These are phyloP conservation scores for Trichodelitschia bisporula DNA, from an alignment of 495 filamentous ascomycete species.

Conservation along the genomic window DNA sequence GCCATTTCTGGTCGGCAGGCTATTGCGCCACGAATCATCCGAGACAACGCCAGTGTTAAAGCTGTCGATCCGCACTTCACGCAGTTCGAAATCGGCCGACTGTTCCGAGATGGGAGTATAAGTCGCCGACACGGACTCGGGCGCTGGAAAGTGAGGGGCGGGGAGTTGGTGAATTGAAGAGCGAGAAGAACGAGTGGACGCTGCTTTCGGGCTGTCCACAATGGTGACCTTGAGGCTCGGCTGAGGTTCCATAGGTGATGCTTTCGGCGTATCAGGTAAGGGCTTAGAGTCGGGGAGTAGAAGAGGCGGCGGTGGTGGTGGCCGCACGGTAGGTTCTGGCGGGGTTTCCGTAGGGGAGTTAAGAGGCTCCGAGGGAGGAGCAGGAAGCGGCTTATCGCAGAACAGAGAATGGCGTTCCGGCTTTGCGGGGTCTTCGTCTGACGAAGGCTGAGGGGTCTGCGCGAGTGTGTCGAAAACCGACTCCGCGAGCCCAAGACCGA, in stretches of 20 bases:
- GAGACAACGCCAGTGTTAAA: constrained; percentile 29
- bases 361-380: constrained; percentile 5
- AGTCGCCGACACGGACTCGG: constrained; percentile 14
- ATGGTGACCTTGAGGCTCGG: constrained; percentile 4
- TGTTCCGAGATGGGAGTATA: constrained; percentile 5
- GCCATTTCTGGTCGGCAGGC: constrained; percentile 53
- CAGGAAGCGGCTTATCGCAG: constrained; percentile 10
- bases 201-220: constrained; percentile 9
- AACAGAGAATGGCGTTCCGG: not conserved
- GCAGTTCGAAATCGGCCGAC: no score
- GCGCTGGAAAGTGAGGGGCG: constrained; percentile 17
- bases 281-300: constrained; percentile 11
- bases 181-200: constrained; percentile 11
- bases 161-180: constrained; percentile 10
- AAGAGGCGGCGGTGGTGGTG: constrained; percentile 7
- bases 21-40: constrained; percentile 52
- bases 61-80: constrained; percentile 19
- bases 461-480: constrained; percentile 9
- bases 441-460: not conserved
- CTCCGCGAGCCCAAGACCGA: constrained; percentile 11
- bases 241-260: constrained; percentile 4
- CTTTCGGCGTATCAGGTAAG: constrained; percentile 10
- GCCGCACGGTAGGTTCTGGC: no score
- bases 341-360: constrained; percentile 1
- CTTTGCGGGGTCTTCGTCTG: constrained; percentile 1